Evolutionary conservation across 1,284 basidiomycete genomes (phyloP).

Genomic region (Moesziomyces sp.): DNA sequence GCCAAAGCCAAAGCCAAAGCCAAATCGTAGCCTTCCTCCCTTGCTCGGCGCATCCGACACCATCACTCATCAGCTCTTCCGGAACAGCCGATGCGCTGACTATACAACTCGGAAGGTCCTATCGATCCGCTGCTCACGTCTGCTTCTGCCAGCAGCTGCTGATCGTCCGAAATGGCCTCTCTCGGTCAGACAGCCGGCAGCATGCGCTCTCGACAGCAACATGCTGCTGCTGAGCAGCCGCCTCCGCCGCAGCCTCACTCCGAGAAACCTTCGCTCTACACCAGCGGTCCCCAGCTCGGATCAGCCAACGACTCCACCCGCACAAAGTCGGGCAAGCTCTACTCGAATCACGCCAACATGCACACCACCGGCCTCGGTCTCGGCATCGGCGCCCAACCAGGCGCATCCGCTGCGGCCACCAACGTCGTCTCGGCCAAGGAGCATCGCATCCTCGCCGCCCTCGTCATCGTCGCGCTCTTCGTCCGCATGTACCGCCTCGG

Average conservation of each 20-base stretch:
- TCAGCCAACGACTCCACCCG: slow-evolving; percentile 24
- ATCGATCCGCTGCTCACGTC: too few species aligned
- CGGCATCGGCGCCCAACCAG: slow-evolving; percentile 44
- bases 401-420: slow-evolving; percentile 34
- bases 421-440: slow-evolving; percentile 25
- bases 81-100: too few species aligned
- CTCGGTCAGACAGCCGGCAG: slow-evolving; percentile 40
- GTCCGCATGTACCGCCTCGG: slow-evolving; percentile 59
- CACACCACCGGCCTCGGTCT: slow-evolving; percentile 46
- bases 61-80: too few species aligned
- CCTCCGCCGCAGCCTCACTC: background rate
- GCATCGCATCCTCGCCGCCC: slow-evolving; percentile 37
- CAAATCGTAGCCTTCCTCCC: slow-evolving; percentile 10
- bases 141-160: too few species aligned
- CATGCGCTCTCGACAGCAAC: slow-evolving; percentile 46
- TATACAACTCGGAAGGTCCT: too few species aligned
- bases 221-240: slow-evolving; percentile 3
- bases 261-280: slow-evolving; percentile 40
- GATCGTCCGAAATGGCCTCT: too few species aligned
- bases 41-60: too few species aligned
- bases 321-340: slow-evolving; percentile 35
- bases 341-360: slow-evolving; percentile 7
- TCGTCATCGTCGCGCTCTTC: slow-evolving; percentile 40
- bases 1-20: slow-evolving; percentile 25
- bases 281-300: slow-evolving; percentile 2